A percentile compares a stretch with the other conserved stretches of the same genome.
Evolutionary conservation across 768 basidiomycete genomes (phyloP).

Genomic region (Mycena crocata): DNA sequence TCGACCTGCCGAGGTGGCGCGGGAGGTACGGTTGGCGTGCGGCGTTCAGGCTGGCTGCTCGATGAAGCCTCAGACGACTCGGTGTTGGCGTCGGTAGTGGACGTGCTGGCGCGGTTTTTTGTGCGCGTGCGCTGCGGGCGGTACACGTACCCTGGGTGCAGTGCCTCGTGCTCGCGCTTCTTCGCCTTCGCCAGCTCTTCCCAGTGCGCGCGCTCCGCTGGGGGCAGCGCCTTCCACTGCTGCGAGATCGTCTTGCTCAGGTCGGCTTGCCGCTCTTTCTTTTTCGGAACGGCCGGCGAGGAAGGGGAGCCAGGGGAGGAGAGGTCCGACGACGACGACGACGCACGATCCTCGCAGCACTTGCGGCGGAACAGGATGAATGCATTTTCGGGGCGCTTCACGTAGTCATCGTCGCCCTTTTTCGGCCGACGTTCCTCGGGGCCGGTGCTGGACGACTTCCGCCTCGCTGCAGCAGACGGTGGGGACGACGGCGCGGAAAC

Average conservation of each 20-base stretch:
- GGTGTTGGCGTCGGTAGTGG: too few relatives aligned
- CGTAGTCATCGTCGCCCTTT: constrained; percentile 85
- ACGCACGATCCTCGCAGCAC: constrained; percentile 73
- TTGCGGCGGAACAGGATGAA: constrained; percentile 87
- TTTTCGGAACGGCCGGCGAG: neutral
- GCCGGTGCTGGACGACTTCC: constrained; percentile 47
- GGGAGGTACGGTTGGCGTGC: too few relatives aligned
- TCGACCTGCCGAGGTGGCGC: neutral
- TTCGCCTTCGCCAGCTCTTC: constrained; percentile 81
- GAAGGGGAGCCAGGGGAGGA: neutral
- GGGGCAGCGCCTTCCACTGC: constrained; percentile 77
- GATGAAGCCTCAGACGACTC: too few relatives aligned
- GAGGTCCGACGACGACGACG: constrained; percentile 22
- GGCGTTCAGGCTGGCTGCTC: too few relatives aligned
- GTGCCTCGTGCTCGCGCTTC: constrained; percentile 81
- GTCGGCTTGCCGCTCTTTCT: constrained; percentile 81
- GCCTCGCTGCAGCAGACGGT: neutral
- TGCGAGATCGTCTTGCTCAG: constrained; percentile 85
- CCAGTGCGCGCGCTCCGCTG: constrained; percentile 79
- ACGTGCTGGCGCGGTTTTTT: constrained; percentile 50
- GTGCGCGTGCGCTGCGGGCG: constrained; percentile 67
- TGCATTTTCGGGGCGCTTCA: constrained; percentile 86
- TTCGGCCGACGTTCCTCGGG: constrained; percentile 64
- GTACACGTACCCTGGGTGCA: constrained; percentile 83
- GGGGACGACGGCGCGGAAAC: constrained; percentile 44